A percentile compares a stretch with the other conserved stretches of the same genome.
These are phyloP conservation scores for Microbotryum lychnidis-dioicae DNA, from an alignment of 1,284 basidiomycete genomes.

Conservation along the genomic window DNA sequence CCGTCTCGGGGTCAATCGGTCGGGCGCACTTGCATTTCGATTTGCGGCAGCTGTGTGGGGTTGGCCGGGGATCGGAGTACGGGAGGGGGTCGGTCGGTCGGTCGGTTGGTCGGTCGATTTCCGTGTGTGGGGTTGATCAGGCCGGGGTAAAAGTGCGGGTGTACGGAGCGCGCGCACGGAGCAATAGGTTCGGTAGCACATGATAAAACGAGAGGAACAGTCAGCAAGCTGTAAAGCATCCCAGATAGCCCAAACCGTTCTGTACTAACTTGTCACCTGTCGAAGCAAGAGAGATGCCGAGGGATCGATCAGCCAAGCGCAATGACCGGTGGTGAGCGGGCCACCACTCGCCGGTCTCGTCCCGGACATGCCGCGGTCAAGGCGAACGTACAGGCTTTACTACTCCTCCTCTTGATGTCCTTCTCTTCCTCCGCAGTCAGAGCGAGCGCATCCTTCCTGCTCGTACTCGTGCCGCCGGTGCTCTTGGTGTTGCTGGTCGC, in stretches of 20 bases:
- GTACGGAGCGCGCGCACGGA: not conserved
- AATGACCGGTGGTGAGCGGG: not conserved
- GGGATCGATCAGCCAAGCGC: not conserved
- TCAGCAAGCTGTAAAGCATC: not conserved
- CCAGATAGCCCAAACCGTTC: not conserved
- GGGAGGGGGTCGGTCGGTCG: not conserved
- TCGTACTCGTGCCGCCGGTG: not conserved
- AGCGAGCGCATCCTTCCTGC: not conserved
- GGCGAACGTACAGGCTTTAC: slow-evolving; percentile 21
- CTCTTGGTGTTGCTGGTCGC: not conserved
- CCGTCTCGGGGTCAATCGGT: slow-evolving; percentile 38
- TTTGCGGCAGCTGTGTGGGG: slow-evolving; percentile 62
- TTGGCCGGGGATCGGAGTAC: not conserved
- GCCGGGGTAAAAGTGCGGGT: too few species aligned
- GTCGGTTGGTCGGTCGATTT: not conserved
- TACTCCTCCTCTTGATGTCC: slow-evolving; percentile 15
- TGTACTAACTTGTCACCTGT: slow-evolving; percentile 14
- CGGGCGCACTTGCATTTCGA: slow-evolving; percentile 71
- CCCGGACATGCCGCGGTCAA: not conserved
- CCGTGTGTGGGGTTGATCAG: too few species aligned
- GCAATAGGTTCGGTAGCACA: not conserved
- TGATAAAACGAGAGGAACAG: not conserved
- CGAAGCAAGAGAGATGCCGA: not conserved
- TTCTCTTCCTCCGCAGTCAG: not conserved
- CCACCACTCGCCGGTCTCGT: not conserved